A percentile compares a stretch with the other conserved stretches of the same genome.
phyloP scores from a whole-genome alignment of 2,329 filamentous ascomycete genomes.

The Fusarium aywerte region DNA sequence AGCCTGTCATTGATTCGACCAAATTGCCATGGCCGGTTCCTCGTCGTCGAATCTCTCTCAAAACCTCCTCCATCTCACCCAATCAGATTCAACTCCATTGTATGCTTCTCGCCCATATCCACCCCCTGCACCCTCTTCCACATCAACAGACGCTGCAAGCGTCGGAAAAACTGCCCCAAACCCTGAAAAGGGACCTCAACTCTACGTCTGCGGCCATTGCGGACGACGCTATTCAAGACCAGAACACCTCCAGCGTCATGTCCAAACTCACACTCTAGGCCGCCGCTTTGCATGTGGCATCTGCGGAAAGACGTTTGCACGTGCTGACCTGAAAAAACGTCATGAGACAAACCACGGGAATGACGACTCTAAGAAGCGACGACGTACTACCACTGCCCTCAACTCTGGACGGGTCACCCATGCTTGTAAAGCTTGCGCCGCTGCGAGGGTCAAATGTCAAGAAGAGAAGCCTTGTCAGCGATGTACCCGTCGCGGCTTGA shows the following conservation, averaged over 20 bases:
- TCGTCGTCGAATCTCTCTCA: constrained; percentile 45
- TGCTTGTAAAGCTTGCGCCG: constrained; percentile 63
- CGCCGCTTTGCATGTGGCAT: constrained; percentile 62
- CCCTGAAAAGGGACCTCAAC: constrained; percentile 48
- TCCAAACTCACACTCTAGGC: constrained; percentile 62
- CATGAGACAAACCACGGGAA: constrained; percentile 64
- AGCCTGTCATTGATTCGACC: constrained; percentile 3
- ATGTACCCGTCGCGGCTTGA: constrained; percentile 59
- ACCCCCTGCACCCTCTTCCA: constrained; percentile 13
- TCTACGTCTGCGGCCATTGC: constrained; percentile 64
- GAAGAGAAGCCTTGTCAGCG: constrained; percentile 65
- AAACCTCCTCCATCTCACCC: constrained; percentile 49
- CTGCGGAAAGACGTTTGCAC: constrained; percentile 64
- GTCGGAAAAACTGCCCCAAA: constrained; percentile 8
- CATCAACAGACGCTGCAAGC: constrained; percentile 6
- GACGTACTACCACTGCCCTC: constrained; percentile 58
- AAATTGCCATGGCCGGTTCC: constrained; percentile 48
- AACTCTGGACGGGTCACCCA: constrained; percentile 62
- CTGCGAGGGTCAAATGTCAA: constrained; percentile 65
- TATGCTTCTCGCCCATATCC: constrained; percentile 35
- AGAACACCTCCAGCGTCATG: constrained; percentile 64
- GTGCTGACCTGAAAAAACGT: constrained; percentile 64
- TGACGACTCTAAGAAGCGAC: constrained; percentile 59
- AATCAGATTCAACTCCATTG: constrained; percentile 32
- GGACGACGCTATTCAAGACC: constrained; percentile 63